These are phyloP conservation scores for Scenedesmus sp. DNA, from an alignment of 163 green algal species.

Conservation along the genomic window DNA sequence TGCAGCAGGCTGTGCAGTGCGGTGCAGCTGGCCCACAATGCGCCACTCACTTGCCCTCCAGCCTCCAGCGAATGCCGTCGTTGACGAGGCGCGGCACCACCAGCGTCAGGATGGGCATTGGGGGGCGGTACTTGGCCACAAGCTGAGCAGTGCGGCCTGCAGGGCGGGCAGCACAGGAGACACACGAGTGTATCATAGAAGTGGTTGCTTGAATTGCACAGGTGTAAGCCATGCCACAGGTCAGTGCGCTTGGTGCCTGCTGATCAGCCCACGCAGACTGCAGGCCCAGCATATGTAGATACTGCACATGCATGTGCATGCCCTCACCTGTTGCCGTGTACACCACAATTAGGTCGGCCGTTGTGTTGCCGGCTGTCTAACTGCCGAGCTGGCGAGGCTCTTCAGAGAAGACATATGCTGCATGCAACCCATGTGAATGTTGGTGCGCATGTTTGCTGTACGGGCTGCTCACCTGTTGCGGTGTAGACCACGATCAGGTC, in stretches of 20 bases:
- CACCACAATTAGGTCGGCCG: slow-evolving; percentile 85
- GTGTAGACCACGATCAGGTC: slow-evolving; percentile 91
- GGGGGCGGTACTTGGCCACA: slow-evolving; percentile 93
- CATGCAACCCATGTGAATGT: no score
- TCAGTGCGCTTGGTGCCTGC: no score
- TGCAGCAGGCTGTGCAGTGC: no score
- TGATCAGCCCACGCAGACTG: no score
- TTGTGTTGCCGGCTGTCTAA: slow-evolving; percentile 80
- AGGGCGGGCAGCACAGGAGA: not conserved
- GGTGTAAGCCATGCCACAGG: no score
- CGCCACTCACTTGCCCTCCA: slow-evolving; percentile 58
- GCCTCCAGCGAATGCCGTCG: slow-evolving; percentile 66
- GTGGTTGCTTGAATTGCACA: no score
- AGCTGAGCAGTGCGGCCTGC: slow-evolving; percentile 80
- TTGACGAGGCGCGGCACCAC: slow-evolving; percentile 82
- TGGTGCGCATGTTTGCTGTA: no score
- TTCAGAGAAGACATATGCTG: no score
- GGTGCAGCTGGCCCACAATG: no score
- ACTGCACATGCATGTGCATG: no score
- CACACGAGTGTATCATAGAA: no score
- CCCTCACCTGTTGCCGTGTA: slow-evolving; percentile 74
- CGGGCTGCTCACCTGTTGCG: slow-evolving; percentile 56
- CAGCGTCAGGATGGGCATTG: slow-evolving; percentile 89
- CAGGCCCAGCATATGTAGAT: no score
- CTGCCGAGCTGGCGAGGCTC: slow-evolving; percentile 82